Conservation (phyloP, 1,284 basidiomycete species). For the Earliella scabrosa region DNA sequence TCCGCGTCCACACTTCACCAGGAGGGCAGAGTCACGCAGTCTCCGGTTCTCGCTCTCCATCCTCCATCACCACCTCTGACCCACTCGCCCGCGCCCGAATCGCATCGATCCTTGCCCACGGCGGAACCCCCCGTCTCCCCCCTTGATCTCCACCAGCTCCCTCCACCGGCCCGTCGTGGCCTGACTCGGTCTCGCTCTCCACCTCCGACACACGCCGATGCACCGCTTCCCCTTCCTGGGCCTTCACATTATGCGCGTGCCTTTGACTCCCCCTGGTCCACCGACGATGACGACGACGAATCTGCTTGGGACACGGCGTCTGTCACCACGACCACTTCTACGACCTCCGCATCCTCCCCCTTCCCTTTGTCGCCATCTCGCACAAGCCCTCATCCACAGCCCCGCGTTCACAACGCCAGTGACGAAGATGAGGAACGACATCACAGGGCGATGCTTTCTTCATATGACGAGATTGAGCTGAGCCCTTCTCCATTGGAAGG, state of each 20-base stretch:
- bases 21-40: conserved; percentile 15
- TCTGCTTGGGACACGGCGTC: conserved; percentile 76
- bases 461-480: conserved; percentile 30
- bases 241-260: conserved; percentile 30
- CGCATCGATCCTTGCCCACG: conserved; percentile 7
- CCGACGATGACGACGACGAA: conserved; percentile 70
- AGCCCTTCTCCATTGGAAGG: conserved; percentile 29
- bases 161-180: conserved; percentile 26
- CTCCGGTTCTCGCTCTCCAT: conserved; percentile 46
- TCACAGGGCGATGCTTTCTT: conserved; percentile 28
- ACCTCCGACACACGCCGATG: conserved; percentile 17
- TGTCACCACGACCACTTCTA: conserved; percentile 59
- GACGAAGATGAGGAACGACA: conserved; percentile 43
- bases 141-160: conserved; percentile 28
- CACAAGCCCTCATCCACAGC: conserved; percentile 33
- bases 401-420: conserved; percentile 34
- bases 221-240: conserved; percentile 30
- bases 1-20: conserved; percentile 34
- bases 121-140: conserved; percentile 18
- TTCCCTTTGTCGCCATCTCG: conserved; percentile 40
- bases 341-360: conserved; percentile 51
- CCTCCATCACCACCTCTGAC: conserved; percentile 48
- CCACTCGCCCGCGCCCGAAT: conserved; percentile 38
- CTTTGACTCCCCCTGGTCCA: conserved; percentile 63
- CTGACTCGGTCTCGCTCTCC: conserved; percentile 28